Evolutionary conservation across 2,329 filamentous ascomycete species (phyloP), one percentile per base, ranked within the genome.

Genomic region (Nigrograna mackinnonii): DNA sequence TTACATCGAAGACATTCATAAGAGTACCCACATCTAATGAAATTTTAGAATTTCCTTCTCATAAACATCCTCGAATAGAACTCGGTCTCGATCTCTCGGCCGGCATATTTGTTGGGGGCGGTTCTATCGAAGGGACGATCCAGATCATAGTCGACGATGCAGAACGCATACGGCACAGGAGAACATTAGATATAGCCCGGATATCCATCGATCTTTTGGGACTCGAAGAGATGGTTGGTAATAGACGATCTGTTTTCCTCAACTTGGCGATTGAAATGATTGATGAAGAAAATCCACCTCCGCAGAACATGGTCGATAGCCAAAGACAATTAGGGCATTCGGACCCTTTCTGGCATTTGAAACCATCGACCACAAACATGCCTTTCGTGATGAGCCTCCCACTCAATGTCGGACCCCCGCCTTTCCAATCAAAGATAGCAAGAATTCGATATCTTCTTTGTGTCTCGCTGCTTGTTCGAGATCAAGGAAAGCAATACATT

Each of bases 341-440:
- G 5, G 68, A 73, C 35, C 60, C 67, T 4, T 77, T 74, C 44
- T 80, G 77, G 78, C 69, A 73, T 44, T 55, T 79, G 22, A 67
- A 68, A 47, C 71, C 77, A 18, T 78, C 75, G 1, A 57, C 64
- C 11, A 73, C 72, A 9, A 67, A 67, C 21, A 49, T 80, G 4
- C 76, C 77, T 4, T 81, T 81, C 56, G 71, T 72, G 44, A 52
- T 81, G 41, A 79, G 76, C 48, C 57, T 80, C 13, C 78, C 78
- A 3, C 62, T 80, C 16, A 75, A 79, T 43, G 73, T 79, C 20
- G 78, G 78, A 5, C 78, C 78, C 9, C 76, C 77, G 13, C 77
- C 78, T 1, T 80, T 80, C 38, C 64, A 71, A 17, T 79, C 77
- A 0, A 79, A 72, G 46, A 72, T 72, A 43, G 77, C 75, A 11